Evolutionary conservation across 169 alveolate genomes (phyloP), one percentile per base, ranked within the genome.

Genomic region (Plasmodium cynomolgi): DNA sequence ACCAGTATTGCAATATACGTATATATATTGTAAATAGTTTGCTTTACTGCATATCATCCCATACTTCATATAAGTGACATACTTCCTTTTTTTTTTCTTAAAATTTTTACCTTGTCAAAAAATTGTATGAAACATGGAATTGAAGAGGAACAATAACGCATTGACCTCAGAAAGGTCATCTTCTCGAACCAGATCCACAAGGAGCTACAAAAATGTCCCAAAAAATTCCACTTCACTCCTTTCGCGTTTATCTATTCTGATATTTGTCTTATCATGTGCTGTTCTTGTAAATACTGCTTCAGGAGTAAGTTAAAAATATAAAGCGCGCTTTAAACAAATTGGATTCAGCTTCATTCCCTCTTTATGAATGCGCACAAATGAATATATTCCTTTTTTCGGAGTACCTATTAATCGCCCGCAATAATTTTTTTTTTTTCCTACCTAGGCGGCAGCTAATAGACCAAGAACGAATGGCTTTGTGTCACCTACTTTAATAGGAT

Each of bases 221-320:
- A 79, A 15, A 34, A 11, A 3, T 17, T 15, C 71, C 47, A 80
- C 84, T 13, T 31, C 84, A 39, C 7, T 80, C 34, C 29, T 33
- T 80, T 33, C 50, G 15, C 84, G 50, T 80, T 80, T 80, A 80
- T 41, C 84, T 20, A 80, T 80, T 80, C 34, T 29, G 6, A 39
- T 80, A 80, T n/a, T 80, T 80, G 71, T 26, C 33, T 44, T 80
- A 33, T n/a, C 84, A 23, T 80, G 84, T 80, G 73, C 84, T 23
- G 1, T 80, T 80, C 7, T 80, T 39, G 50, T 80, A 23, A 80
- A 80, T 29, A 7, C 29, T 44, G 84, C 58, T 20, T 80, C 84
- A 80, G 84, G 44, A 17, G 84, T 80, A 41, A 80, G 50, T 23
- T 80, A 41, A 80, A 80, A 80, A 7, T 68, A 68, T 50, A 23